A percentile compares a stretch with the other conserved stretches of the same genome.
phyloP scores from a whole-genome alignment of 768 basidiomycete species.

The Boletus sp. region DNA sequence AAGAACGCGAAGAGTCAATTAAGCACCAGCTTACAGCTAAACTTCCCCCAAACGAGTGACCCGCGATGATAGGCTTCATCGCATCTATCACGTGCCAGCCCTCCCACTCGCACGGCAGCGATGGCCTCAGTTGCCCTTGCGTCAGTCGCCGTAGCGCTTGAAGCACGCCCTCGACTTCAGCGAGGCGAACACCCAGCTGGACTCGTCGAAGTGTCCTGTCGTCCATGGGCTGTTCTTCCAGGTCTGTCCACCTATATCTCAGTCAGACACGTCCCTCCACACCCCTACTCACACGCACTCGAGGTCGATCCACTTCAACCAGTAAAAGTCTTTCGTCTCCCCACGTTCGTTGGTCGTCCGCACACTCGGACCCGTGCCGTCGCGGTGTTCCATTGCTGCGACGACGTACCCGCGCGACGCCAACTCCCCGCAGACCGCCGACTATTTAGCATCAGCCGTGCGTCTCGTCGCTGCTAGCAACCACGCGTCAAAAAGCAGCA shows the following conservation, averaged over 20 bases:
- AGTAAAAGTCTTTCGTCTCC: slow-evolving; percentile 29
- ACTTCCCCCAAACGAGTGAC: slow-evolving; percentile 34
- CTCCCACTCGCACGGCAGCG: slow-evolving; percentile 14
- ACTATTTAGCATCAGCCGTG: slow-evolving; percentile 3
- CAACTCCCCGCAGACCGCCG: slow-evolving; percentile 42
- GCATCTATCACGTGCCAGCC: slow-evolving; percentile 19
- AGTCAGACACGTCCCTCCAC: background rate
- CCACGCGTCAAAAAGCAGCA: background rate
- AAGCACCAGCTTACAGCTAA: slow-evolving; percentile 23
- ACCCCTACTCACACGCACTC: slow-evolving; percentile 12
- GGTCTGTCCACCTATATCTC: slow-evolving; percentile 22
- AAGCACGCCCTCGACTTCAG: slow-evolving; percentile 36
- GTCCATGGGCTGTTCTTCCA: slow-evolving; percentile 33
- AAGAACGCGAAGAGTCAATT: background rate
- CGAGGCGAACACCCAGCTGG: slow-evolving; percentile 35
- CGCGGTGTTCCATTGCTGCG: slow-evolving; percentile 44
- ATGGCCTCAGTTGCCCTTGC: background rate
- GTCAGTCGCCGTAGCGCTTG: slow-evolving; percentile 13
- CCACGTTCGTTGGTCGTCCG: slow-evolving; percentile 20
- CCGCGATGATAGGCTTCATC: slow-evolving; percentile 25
- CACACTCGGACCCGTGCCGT: slow-evolving; percentile 42
- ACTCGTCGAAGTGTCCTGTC: slow-evolving; percentile 29
- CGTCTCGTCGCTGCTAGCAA: background rate
- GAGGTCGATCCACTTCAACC: slow-evolving; percentile 31
- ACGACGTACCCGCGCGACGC: slow-evolving; percentile 46